Percentiles rank a stretch among this genome's conserved stretches.
Conservation (phyloP, 345 rosid species). For the Mercurialis annua region DNA sequence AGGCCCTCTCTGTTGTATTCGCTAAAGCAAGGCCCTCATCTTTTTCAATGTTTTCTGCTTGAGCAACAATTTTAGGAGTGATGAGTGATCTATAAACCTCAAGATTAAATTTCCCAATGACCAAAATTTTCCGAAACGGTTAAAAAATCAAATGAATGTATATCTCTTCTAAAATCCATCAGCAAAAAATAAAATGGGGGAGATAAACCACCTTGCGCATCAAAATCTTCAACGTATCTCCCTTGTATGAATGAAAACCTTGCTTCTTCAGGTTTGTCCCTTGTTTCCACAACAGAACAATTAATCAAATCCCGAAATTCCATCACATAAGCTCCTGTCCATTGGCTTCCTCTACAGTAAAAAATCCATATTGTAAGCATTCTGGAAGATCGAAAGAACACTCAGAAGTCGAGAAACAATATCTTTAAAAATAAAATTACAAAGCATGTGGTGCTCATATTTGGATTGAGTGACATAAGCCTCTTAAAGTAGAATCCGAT, state of each 20-base stretch:
- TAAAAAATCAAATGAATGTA: background rate
- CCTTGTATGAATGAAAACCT: slow-evolving; percentile 81
- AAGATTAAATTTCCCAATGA: background rate
- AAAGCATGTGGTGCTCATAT: background rate
- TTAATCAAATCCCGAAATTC: slow-evolving; percentile 67
- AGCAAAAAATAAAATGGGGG: background rate
- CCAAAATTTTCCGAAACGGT: background rate
- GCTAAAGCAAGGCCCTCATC: slow-evolving; percentile 61
- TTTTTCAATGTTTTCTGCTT: slow-evolving; percentile 24
- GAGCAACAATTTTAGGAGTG: slow-evolving; percentile 1
- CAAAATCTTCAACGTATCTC: slow-evolving; percentile 69
- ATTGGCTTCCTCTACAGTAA: slow-evolving; percentile 63
- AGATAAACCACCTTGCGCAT: slow-evolving; percentile 38
- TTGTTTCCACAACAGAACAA: slow-evolving; percentile 37
- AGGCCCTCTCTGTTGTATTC: slow-evolving; percentile 54
- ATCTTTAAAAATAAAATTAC: background rate
- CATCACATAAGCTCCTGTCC: slow-evolving; percentile 87
- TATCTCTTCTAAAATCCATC: no score
- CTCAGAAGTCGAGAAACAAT: slow-evolving; percentile 4
- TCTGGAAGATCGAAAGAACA: background rate
- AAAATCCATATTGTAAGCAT: slow-evolving; percentile 11
- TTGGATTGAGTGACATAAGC: background rate
- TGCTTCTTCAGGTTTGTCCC: slow-evolving; percentile 64
- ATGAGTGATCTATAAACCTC: no score
- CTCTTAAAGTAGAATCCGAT: background rate